Conservation (phyloP, 371 early-diverging fungal genomes). For the Circinella minor region DNA sequence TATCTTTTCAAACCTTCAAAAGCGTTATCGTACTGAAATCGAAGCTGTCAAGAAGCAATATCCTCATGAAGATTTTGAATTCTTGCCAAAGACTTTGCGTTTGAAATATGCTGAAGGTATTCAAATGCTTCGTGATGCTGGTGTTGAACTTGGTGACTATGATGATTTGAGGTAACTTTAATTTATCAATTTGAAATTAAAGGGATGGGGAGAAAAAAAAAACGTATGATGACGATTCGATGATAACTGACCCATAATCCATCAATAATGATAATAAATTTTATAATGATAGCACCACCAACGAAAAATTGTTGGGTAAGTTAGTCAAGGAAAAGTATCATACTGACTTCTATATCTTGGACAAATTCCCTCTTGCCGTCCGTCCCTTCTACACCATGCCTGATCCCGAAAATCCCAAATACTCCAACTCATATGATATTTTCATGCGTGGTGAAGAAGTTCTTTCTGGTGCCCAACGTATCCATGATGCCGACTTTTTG, state of each 20-base stretch:
- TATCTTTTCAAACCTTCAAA: constrained; percentile 90
- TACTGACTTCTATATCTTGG: constrained; percentile 99
- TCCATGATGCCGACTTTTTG: constrained; percentile 92
- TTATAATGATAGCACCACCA: constrained; percentile 72
- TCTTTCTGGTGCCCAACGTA: constrained; percentile 99
- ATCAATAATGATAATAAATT: background rate
- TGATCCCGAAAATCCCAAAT: constrained; percentile 83
- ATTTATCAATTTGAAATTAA: background rate
- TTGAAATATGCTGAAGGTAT: constrained; percentile 94
- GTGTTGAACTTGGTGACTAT: constrained; percentile 91
- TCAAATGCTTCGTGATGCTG: constrained; percentile 90
- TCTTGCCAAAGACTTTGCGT: constrained; percentile 85
- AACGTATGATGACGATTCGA: background rate
- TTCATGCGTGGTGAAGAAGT: constrained; percentile 99
- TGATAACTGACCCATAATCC: background rate
- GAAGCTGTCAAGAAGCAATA: constrained; percentile 91
- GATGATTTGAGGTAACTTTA: constrained; percentile 78
- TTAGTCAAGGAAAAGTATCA: constrained; percentile 95
- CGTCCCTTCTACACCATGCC: constrained; percentile 99
- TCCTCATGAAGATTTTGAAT: constrained; percentile 92
- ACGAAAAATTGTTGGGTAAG: constrained; percentile 93
- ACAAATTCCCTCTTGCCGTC: constrained; percentile 98
- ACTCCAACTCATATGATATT: constrained; percentile 99
- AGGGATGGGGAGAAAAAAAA: background rate
- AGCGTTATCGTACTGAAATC: constrained; percentile 84